Evolutionary conservation across 1,139 yeast genomes (phyloP), one percentile per base, ranked within the genome.

Genomic region (Casaregolazyma lundiana): DNA sequence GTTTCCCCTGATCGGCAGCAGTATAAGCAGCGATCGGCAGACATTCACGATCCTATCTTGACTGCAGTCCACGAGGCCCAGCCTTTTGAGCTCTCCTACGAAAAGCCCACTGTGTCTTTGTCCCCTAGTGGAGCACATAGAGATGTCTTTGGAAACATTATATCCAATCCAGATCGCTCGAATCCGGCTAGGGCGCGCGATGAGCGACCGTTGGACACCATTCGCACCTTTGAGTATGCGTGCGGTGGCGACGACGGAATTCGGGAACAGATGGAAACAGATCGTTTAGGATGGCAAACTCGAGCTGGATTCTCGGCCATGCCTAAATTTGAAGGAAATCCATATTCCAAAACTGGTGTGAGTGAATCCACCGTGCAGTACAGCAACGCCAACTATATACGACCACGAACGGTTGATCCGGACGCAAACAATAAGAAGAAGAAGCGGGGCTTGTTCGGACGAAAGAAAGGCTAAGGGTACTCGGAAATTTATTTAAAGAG

Each of bases 131-230:
- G 67, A 53, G 66, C 64, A 43, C 66, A 82, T 59, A 80, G 79
- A 57, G 98, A 92, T 64, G 80, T 87, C 38, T 90, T 89, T 66
- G 98, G 98, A 21, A 77, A 78, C 52, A 76, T 80, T 5, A 90
- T 92, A 57, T 59, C 62, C 4, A 77, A 76, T 53, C 86, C 95
- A 4, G 98, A 92, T 64, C 74, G 83, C 58, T 86, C 95, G 21
- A 92, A 92, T 63, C 98, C 98, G 17, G 83, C 97, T 11, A 77
- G 98, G 60, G 69, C 85, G 15, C 77, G 97, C 63, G 89, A 89
- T 65, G 98, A 92, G 70, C 79, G 98, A 57, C 98, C 98, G 3
- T 70, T 92, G 61, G 98, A 94, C 66, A 92, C 98, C 2, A 89
- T 92, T 59, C 73, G 97, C 54, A 77, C 86, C 4, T 92, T 92